These are phyloP conservation scores for Lophiotrema nucula DNA, from an alignment of 495 filamentous ascomycete genomes.

Conservation along the genomic window DNA sequence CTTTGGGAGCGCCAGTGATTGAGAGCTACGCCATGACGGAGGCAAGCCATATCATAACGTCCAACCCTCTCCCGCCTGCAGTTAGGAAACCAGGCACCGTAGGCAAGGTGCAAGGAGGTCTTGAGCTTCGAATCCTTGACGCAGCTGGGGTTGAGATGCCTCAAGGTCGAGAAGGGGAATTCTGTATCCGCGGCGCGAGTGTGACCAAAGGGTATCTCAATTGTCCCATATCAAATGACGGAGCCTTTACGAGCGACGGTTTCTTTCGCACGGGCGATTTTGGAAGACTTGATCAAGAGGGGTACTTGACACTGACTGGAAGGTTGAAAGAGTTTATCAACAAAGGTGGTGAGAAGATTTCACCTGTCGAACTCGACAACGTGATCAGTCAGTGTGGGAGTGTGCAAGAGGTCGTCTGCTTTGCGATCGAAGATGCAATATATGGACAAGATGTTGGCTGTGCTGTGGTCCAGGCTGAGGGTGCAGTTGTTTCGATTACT, in stretches of 20 bases:
- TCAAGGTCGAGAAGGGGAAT: constrained; percentile 29
- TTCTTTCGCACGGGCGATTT: constrained; percentile 54
- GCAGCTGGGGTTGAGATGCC: constrained; percentile 7
- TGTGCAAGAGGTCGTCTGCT: constrained; percentile 26
- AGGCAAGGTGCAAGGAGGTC: constrained; percentile 21
- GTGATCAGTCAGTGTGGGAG: constrained; percentile 31
- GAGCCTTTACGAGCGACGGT: constrained; percentile 44
- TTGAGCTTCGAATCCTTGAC: constrained; percentile 24
- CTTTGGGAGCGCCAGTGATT: constrained; percentile 12
- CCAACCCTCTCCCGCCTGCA: constrained; percentile 17
- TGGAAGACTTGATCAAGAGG: constrained; percentile 54
- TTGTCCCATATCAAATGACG: constrained; percentile 28
- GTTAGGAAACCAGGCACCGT: constrained; percentile 19
- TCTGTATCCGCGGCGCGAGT: constrained; percentile 38
- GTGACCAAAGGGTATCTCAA: constrained; percentile 21
- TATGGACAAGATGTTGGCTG: constrained; percentile 27
- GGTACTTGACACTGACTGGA: constrained; percentile 74
- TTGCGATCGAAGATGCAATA: constrained; percentile 20
- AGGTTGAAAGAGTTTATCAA: constrained; percentile 85
- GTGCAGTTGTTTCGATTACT: too few species aligned
- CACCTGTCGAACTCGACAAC: constrained; percentile 47
- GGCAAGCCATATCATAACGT: constrained; percentile 22
- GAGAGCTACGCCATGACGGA: constrained; percentile 26
- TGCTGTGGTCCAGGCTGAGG: constrained; percentile 11
- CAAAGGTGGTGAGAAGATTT: constrained; percentile 80